Evolutionary conservation across 345 rosid genomes (phyloP).

Genomic region (Hirschfeldia incana): DNA sequence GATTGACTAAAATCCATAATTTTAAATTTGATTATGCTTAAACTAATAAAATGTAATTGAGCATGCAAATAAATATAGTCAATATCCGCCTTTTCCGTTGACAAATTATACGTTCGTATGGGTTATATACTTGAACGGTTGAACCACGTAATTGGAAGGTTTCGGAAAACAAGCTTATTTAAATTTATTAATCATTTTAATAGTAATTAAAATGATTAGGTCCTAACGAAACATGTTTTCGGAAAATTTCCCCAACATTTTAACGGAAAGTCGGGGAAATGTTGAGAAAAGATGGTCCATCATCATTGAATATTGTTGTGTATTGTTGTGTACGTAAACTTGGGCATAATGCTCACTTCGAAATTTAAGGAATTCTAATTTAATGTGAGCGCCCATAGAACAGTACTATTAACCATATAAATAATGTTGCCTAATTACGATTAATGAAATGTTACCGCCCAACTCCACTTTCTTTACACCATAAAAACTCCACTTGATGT

Average conservation of each 20-base stretch:
- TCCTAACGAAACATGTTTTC: neutral
- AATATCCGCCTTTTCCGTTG: conserved; percentile 7
- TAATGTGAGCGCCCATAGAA: neutral
- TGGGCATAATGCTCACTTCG: conserved; percentile 2
- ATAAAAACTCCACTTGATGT: conserved; percentile 7
- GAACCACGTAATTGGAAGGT: conserved; percentile 21
- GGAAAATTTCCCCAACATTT: conserved; percentile 12
- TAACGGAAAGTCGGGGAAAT: conserved; percentile 16
- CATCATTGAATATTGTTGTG: neutral
- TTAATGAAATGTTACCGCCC: conserved; percentile 19
- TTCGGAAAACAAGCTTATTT: conserved; percentile 7
- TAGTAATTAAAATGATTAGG: neutral
- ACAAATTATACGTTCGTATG: conserved; percentile 22
- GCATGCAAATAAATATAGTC: conserved; percentile 28
- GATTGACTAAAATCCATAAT: neutral
- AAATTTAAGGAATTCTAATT: neutral
- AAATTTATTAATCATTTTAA: neutral
- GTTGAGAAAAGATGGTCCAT: conserved; percentile 11
- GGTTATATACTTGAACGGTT: conserved; percentile 9
- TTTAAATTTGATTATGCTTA: neutral
- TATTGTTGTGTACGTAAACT: neutral
- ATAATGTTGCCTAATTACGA: conserved; percentile 32
- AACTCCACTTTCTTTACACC: conserved; percentile 17
- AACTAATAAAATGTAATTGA: conserved; percentile 1
- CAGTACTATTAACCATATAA: conserved; percentile 9